Base-by-base conservation (phyloP, 768 basidiomycete species). In the Boletus rufocinnamomeus region DNA sequence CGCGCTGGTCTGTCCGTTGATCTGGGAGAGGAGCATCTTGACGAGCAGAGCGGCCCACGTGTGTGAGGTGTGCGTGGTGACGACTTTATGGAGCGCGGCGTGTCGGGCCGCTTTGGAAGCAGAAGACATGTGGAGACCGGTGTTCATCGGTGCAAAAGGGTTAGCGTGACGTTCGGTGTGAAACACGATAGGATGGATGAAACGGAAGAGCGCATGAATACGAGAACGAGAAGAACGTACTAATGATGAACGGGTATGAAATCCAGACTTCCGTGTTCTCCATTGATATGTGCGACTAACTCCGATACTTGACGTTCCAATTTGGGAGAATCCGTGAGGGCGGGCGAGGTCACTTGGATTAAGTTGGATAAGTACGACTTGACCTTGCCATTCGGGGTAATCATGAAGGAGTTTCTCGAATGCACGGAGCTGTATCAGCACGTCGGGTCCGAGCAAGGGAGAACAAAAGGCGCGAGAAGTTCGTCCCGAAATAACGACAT, bases 201-300 rank as follows among this genome's bases (percentile, higher is more conserved):
- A 10, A 52, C 7, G 14, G 47, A 41, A 46, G 14, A 3, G 19
- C 4, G 4, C 6, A 19, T 13, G 11, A 23, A 34, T 25, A 28
- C 21, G 84, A 78, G n/a, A n/a, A 28, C 21, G 43, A 32, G 9
- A 8, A n/a, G 19, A 14, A 83, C 93, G 60, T 70, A 95, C 94
- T 97, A 98, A 69, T 99, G 97, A 71, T 99, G 96, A 35, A 98
- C 92, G 21, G 96, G 96, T 66, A 93, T 91, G 68, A 97, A 98
- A 74, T 97, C 93, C 38, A 99, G 74, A 61, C 88, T 88, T 25
- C 96, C 97, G 68, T 93, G 98, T 68, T 94, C 89, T 52, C 95
- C 95, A 69, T 98, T 98, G 75, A 98, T 96, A 65, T 92, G 89
- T 23, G 93, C 88, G 45, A 98, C 95, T 25, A 97, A 77, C 72